Evolutionary conservation across 805 yeast species (phyloP), one percentile per base, ranked within the genome.

Genomic region (Ogataea pilisensis): DNA sequence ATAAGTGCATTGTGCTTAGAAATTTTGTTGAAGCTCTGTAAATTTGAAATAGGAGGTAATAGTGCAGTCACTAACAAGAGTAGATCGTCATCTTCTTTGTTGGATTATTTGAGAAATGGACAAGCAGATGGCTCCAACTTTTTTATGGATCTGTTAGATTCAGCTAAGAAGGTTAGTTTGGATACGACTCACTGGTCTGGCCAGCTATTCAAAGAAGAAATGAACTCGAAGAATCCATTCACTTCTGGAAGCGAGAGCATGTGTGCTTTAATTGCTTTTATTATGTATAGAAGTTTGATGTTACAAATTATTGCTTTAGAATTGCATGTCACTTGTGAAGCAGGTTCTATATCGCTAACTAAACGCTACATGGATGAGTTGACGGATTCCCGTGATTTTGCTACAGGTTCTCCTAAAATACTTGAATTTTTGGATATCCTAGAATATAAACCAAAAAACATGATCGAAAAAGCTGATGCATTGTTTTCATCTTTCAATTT

Each of bases 251-350:
- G 68, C 18, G 57, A 56, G 5, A 62, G 73, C 30, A 62, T 73
- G 44, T 75, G 80, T 26, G 68, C 91, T 0, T 66, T 87, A 35
- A 63, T 78, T 22, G 68, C 80, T 2, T 83, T 86, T 49, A 70
- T 82, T 37, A 71, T 66, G 31, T 80, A 76, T 47, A 72, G 95
- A 52, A 72, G 78, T 32, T 64, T 71, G 16, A 63, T 83, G 12
- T 64, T 87, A 19, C 85, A 84, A 47, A 78, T 80, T 50, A 62
- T 87, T 44, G 75, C 90, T 14, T 62, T 83, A 39, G 95, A 88
- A 48, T 68, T 91, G n/a, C 89, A 84, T 55, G 72, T 72, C 41
- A 66, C 76, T 12, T 66, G 73, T 0, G 41, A 52, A 34, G 45
- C 63, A 48, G 71, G 77, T 7, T 68, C 82, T 7, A 52, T 78